phyloP scores from a whole-genome alignment of 495 filamentous ascomycete species.

The Podospora sp. region DNA sequence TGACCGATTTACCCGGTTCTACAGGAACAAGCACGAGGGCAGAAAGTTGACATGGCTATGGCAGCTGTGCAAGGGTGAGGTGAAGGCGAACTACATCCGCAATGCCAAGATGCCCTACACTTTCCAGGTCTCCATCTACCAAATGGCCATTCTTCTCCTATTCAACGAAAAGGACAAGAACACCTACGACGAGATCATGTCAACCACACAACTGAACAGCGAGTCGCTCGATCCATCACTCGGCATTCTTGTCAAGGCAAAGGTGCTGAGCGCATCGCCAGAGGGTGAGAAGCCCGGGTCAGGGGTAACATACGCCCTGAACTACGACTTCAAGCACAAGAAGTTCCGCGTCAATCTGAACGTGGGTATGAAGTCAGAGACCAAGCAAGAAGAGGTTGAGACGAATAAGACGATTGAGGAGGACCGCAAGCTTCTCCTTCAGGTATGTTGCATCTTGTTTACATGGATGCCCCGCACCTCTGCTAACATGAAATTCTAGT shows the following conservation, averaged over 20 bases:
- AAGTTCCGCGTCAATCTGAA: constrained; percentile 97
- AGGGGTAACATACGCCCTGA: constrained; percentile 75
- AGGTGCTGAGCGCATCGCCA: constrained; percentile 71
- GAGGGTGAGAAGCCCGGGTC: constrained; percentile 75
- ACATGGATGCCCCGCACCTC: background rate
- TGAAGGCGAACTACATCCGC: constrained; percentile 91
- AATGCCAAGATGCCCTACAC: constrained; percentile 87
- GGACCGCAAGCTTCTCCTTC: constrained; percentile 92
- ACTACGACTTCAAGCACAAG: constrained; percentile 96
- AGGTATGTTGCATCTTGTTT: constrained; percentile 61
- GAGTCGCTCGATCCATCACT: constrained; percentile 87
- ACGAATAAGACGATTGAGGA: constrained; percentile 99
- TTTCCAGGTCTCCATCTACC: constrained; percentile 96
- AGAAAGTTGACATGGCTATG: constrained; percentile 97
- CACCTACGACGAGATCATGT: constrained; percentile 82
- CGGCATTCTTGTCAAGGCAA: constrained; percentile 84
- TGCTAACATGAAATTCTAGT: constrained; percentile 58
- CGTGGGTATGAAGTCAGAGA: constrained; percentile 88
- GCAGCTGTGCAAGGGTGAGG: constrained; percentile 96
- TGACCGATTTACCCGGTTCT: constrained; percentile 87
- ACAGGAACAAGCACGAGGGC: constrained; percentile 92
- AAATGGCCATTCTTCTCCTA: constrained; percentile 94
- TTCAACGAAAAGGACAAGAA: constrained; percentile 92
- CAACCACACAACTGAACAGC: constrained; percentile 72
- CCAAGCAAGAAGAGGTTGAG: constrained; percentile 92